These are phyloP conservation scores for Quercus parvula DNA, from an alignment of 306 rosid species.

Conservation along the genomic window DNA sequence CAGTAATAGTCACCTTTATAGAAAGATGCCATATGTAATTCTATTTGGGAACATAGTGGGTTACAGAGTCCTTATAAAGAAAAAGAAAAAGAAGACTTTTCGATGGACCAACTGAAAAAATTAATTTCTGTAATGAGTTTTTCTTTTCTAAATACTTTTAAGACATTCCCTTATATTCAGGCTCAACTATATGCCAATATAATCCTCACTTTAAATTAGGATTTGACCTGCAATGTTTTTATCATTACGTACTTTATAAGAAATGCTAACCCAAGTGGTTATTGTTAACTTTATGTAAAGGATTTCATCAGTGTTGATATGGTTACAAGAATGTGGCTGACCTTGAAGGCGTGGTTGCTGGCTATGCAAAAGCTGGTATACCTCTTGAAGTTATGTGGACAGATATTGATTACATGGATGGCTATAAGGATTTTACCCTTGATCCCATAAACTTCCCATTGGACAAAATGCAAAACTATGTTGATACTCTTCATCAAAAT, in stretches of 20 bases:
- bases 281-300: slow-evolving; percentile 34
- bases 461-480: slow-evolving; percentile 57
- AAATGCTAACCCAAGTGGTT: neutral
- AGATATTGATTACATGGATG: slow-evolving; percentile 91
- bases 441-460: slow-evolving; percentile 81
- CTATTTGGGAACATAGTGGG: too few species aligned
- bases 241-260: neutral
- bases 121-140: too few species aligned
- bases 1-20: too few species aligned
- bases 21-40: too few species aligned
- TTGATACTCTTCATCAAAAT: slow-evolving; percentile 58
- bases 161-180: too few species aligned
- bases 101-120: too few species aligned
- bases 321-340: slow-evolving; percentile 82
- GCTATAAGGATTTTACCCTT: slow-evolving; percentile 74
- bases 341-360: slow-evolving; percentile 57
- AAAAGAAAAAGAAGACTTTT: too few species aligned
- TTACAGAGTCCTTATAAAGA: too few species aligned
- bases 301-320: slow-evolving; percentile 82
- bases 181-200: too few species aligned
- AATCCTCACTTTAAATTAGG: too few species aligned
- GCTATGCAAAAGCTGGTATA: slow-evolving; percentile 62
- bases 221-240: neutral
- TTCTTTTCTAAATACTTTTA: too few species aligned
- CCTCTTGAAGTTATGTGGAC: slow-evolving; percentile 39